Evolutionary conservation across 495 filamentous ascomycete species (phyloP).

Genomic region (Cladorrhinum samala): DNA sequence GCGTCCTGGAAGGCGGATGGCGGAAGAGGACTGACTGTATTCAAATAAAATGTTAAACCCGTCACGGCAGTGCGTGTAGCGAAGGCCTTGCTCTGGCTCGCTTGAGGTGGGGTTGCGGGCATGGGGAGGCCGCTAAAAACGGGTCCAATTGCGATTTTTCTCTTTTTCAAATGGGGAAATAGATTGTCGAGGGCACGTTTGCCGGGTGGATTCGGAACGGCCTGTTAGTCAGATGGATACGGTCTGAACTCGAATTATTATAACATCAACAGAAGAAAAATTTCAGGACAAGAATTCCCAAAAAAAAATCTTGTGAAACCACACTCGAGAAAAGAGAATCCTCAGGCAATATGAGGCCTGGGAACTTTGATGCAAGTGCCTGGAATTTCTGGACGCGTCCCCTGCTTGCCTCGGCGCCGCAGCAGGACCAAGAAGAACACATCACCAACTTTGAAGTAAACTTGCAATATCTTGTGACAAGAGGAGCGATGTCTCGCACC

Average conservation of each 20-base stretch:
- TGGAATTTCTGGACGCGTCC: not conserved
- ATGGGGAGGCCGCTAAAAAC: not conserved
- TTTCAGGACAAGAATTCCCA: too few relatives aligned
- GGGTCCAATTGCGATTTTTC: not conserved
- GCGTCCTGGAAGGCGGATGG: conserved; percentile 15
- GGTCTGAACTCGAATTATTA: not conserved
- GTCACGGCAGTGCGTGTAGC: not conserved
- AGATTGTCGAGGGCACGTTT: not conserved
- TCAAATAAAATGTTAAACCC: conserved; percentile 6
- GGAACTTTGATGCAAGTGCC: too few relatives aligned
- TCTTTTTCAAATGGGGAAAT: not conserved
- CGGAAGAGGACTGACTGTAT: conserved; percentile 7
- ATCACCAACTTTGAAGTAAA: not conserved
- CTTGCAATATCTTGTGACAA: too few relatives aligned
- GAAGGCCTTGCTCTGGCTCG: not conserved
- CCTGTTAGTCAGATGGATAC: not conserved
- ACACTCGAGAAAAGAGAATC: too few relatives aligned
- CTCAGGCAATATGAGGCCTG: too few relatives aligned
- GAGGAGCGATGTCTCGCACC: too few relatives aligned
- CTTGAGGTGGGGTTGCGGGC: not conserved
- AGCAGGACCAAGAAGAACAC: conserved; percentile 11
- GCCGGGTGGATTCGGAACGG: conserved; percentile 6
- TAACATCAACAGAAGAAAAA: not conserved
- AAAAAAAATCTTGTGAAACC: too few relatives aligned
- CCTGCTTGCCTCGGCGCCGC: not conserved